Percentiles rank a stretch among this genome's conserved stretches.
Evolutionary conservation across 768 basidiomycete genomes (phyloP).

Genomic region (Collybia sordida): DNA sequence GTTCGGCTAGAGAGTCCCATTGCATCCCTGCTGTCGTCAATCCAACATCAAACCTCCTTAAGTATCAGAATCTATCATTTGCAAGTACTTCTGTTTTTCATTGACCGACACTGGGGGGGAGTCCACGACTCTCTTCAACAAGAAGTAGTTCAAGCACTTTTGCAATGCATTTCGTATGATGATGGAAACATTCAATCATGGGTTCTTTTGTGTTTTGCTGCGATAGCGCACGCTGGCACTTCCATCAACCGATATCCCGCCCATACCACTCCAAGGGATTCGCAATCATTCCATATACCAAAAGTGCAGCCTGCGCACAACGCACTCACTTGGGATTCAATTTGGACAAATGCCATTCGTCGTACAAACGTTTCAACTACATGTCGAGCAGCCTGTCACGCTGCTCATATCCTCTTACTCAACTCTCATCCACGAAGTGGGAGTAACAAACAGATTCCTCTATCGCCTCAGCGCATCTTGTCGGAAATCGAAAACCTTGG

Average conservation of each 20-base stretch:
- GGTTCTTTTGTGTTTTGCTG: conserved; percentile 79
- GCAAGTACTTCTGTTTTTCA: conserved; percentile 82
- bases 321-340: conserved; percentile 63
- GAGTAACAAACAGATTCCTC: conserved; percentile 23
- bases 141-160: conserved; percentile 53
- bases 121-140: conserved; percentile 60
- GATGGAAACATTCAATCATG: conserved; percentile 75
- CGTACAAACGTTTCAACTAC: conserved; percentile 65
- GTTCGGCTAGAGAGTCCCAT: conserved; percentile 60
- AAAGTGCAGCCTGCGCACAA: conserved; percentile 15
- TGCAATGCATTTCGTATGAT: conserved; percentile 62
- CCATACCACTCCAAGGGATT: neutral
- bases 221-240: conserved; percentile 57
- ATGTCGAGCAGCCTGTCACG: conserved; percentile 80
- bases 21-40: conserved; percentile 47
- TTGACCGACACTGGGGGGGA: conserved; percentile 72
- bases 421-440: conserved; percentile 26
- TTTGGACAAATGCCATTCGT: conserved; percentile 84
- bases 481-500: conserved; percentile 76
- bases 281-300: neutral
- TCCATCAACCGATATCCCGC: conserved; percentile 10
- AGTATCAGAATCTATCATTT: conserved; percentile 49
- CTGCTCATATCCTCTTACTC: conserved; percentile 54
- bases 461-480: conserved; percentile 59
- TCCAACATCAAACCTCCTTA: conserved; percentile 33